Evolutionary conservation across 768 basidiomycete genomes (phyloP).

Genomic region (Dacryopinax primogenitus): DNA sequence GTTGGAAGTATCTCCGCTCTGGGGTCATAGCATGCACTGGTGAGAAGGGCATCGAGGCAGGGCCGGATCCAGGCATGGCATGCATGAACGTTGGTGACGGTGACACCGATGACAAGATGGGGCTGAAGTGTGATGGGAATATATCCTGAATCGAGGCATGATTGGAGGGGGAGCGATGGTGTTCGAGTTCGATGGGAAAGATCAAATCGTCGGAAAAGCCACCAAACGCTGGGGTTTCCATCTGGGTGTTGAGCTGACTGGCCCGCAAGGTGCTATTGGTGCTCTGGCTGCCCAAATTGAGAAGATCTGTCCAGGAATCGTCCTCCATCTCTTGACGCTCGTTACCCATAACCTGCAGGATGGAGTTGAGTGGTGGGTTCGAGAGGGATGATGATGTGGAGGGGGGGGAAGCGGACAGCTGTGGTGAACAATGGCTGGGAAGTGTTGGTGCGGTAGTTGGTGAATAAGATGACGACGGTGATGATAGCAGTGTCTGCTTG

Average conservation of each 20-base stretch:
- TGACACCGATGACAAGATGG: not conserved
- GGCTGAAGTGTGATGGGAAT: conserved; percentile 2
- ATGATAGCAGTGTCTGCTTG: not conserved
- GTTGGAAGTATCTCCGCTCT: not conserved
- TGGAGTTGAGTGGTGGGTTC: not conserved
- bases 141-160: not conserved
- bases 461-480: not conserved
- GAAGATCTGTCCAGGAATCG: not conserved
- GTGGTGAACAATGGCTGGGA: not conserved
- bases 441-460: not conserved
- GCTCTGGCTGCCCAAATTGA: conserved; percentile 1
- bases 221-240: not conserved
- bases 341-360: conserved; percentile 5
- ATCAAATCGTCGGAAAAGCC: not conserved
- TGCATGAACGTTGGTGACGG: conserved; percentile 1
- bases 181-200: not conserved
- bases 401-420: conserved; percentile 2
- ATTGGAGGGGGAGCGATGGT: not conserved
- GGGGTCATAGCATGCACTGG: not conserved
- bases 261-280: not conserved
- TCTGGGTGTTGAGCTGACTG: not conserved
- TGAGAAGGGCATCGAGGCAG: not conserved
- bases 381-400: conserved; percentile 3
- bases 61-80: not conserved
- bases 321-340: not conserved